Evolutionary conservation across 305 asterid species (phyloP).

Genomic region (Striga hermonthica): DNA sequence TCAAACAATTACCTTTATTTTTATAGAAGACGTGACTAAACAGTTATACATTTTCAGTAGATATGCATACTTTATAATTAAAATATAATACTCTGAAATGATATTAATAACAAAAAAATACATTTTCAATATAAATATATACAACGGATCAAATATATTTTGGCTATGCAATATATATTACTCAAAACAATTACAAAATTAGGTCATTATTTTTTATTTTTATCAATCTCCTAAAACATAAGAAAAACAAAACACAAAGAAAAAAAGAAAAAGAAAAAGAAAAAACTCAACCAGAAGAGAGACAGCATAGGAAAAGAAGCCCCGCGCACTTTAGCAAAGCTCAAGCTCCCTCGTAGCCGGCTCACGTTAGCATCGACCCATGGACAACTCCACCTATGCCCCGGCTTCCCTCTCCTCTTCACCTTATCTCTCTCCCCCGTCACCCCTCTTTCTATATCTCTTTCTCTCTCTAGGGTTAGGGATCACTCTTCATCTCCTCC

Average conservation of each 20-base stretch:
- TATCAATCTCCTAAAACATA: too few relatives aligned
- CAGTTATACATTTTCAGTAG: too few relatives aligned
- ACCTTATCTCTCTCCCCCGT: constrained; percentile 42
- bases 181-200: too few relatives aligned
- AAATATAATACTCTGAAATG: too few relatives aligned
- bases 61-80: too few relatives aligned
- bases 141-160: too few relatives aligned
- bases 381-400: constrained; percentile 63
- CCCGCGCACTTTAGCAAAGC: constrained; percentile 49
- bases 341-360: constrained; percentile 31
- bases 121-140: too few relatives aligned
- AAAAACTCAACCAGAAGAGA: constrained; percentile 11
- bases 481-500: constrained; percentile 33
- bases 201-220: too few relatives aligned
- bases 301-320: constrained; percentile 24
- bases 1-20: too few relatives aligned
- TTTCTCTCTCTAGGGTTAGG: constrained; percentile 64
- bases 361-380: constrained; percentile 60
- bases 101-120: too few relatives aligned
- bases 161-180: too few relatives aligned
- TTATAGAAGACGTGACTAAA: too few relatives aligned
- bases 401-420: constrained; percentile 56
- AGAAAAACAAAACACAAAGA: not conserved
- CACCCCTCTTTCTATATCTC: constrained; percentile 22
- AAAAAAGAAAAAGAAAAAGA: not conserved